Base-by-base conservation (phyloP, 225 moss, liverwort and hornwort species). In the Thuidium tamariscinum region DNA sequence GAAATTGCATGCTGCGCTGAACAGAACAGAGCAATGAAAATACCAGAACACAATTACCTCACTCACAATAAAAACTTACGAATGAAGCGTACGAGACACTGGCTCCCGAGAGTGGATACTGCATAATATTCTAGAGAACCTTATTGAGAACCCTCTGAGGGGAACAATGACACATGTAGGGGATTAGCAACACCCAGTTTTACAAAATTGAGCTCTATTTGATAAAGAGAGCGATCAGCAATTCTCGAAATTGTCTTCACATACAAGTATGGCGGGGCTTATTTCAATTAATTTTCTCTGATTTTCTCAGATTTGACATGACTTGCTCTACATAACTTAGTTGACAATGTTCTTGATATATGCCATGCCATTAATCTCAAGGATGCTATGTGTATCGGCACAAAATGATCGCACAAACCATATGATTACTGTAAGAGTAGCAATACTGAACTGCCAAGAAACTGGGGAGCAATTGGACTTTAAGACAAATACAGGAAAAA, bases 1-100 rank as follows among this genome's bases (percentile, higher is more conserved):
- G 78, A 91, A 86, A 87, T 92, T 92, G 91, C 92, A 92, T 83
- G 92, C 92, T 89, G 91, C 92, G n/a, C 92, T 92, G 90, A 83
- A 82, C 72, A 85, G 56, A 66, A 84, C 64, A 74, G 59, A 80
- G 55, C 52, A 73, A 63, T 81, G 73, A 36, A 67, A 70, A 18
- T 18, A 90, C 41, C 72, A 39, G 27, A 83, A 70, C 83, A 86
- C 63, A 14, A 54, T 36, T 73, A 74, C 23, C 30, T 72, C 51
- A 67, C 85, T 72, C 73, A 51, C 19, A 68, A 79, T 26, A 29
- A 51, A 69, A 81, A 69, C 9, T 54, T 23, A 54, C 27, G 61
- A 73, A 86, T 48, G 79, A 83, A 83, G 60, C 42, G 83, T 39
- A 39, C 42, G 57, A 49, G 51, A 39, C n/a, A 44, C 46, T 13